Percentiles rank a stretch among this genome's conserved stretches.
Evolutionary conservation across 192 early-diverging fungal genomes (phyloP).

Genomic region (Allomyces javanicus): DNA sequence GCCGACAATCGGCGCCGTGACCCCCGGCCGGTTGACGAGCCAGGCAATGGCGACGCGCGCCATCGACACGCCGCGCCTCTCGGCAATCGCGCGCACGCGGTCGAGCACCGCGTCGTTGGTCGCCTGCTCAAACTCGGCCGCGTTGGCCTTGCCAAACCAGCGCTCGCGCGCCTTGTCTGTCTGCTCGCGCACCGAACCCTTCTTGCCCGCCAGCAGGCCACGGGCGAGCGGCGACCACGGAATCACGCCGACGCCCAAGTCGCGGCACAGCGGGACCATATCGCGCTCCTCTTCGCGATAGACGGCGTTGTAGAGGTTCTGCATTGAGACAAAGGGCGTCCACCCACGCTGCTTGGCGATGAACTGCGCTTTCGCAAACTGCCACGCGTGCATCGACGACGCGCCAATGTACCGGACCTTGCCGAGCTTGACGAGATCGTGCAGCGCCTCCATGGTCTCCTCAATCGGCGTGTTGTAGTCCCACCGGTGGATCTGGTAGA

Average conservation of each 20-base stretch:
- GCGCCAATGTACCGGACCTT: slow-evolving; percentile 38
- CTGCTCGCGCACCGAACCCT: slow-evolving; percentile 1
- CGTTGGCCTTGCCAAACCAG: slow-evolving; percentile 3
- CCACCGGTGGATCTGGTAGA: slow-evolving; percentile 26
- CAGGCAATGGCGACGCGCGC: slow-evolving; percentile 26
- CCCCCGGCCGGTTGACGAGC: slow-evolving; percentile 8
- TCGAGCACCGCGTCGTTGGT: slow-evolving; percentile 16
- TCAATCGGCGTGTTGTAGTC: slow-evolving; percentile 36
- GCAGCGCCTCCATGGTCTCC: slow-evolving; percentile 46
- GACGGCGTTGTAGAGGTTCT: slow-evolving; percentile 18
- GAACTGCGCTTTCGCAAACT: slow-evolving; percentile 23
- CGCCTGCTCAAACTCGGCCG: not conserved
- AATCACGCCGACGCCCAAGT: slow-evolving; percentile 20
- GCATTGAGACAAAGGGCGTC: slow-evolving; percentile 28
- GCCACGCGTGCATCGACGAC: slow-evolving; percentile 26
- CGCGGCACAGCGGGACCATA: slow-evolving; percentile 24
- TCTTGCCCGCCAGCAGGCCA: slow-evolving; percentile 26
- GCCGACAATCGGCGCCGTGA: slow-evolving; percentile 14
- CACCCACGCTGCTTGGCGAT: slow-evolving; percentile 29
- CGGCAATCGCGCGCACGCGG: slow-evolving; percentile 17
- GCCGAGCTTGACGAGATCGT: slow-evolving; percentile 42
- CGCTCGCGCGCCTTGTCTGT: slow-evolving; percentile 9
- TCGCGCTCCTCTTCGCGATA: slow-evolving; percentile 38
- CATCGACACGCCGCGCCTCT: slow-evolving; percentile 13
- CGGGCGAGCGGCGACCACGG: slow-evolving; percentile 35